Evolutionary conservation across 148 eudicot species (phyloP).

Genomic region (Vaccinium darrowii): DNA sequence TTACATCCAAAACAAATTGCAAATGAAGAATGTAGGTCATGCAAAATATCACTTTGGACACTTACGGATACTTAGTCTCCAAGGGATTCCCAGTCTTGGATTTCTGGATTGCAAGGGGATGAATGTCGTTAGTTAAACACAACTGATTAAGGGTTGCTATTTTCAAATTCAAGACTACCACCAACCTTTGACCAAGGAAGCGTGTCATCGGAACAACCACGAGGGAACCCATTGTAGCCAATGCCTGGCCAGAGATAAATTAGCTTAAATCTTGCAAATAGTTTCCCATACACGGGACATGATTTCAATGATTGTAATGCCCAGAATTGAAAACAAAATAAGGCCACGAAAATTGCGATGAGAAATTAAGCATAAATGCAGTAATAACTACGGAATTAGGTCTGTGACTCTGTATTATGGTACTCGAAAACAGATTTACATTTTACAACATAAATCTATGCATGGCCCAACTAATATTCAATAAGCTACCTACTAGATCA

Average conservation of each 20-base stretch:
- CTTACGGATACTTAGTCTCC: conserved; percentile 97
- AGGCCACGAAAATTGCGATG: background rate
- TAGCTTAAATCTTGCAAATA: background rate
- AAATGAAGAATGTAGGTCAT: background rate
- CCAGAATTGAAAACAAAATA: background rate
- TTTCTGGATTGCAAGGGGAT: conserved; percentile 45
- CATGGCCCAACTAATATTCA: background rate
- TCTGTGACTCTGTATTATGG: background rate
- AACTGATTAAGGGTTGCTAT: background rate
- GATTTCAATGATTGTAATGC: background rate
- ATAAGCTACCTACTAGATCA: background rate
- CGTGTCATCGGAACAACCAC: conserved; percentile 91
- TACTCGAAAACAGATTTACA: background rate
- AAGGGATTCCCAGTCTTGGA: conserved; percentile 74
- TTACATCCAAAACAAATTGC: background rate
- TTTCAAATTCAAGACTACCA: background rate
- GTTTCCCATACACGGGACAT: background rate
- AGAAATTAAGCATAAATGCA: background rate
- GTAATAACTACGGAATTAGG: background rate
- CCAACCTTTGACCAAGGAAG: conserved; percentile 97
- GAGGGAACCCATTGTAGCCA: conserved; percentile 95
- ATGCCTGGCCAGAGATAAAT: conserved; percentile 56
- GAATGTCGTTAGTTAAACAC: background rate
- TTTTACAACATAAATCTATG: background rate
- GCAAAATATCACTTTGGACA: conserved; percentile 4